Evolutionary conservation across 1,139 yeast species (phyloP).

Genomic region (Sugiyamaella sp.): DNA sequence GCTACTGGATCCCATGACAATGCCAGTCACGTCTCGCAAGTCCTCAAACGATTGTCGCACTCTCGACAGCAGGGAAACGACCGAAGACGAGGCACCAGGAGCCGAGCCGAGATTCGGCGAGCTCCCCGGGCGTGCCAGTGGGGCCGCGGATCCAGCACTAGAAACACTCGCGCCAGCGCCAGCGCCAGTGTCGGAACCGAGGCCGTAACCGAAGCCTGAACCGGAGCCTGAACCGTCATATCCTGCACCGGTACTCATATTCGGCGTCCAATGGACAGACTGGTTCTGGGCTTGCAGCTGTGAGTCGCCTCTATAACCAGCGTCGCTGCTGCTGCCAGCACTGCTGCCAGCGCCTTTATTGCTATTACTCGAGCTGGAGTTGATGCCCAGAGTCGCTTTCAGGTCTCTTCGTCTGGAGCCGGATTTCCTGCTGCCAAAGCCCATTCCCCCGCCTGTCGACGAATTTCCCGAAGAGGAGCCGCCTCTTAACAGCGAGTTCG

Average conservation of each 20-base stretch:
- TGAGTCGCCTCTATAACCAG: not conserved
- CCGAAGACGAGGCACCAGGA: conserved; percentile 18
- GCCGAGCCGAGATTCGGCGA: conserved; percentile 8
- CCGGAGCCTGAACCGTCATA: not conserved
- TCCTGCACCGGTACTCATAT: no score
- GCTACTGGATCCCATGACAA: not conserved
- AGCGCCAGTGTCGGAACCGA: not conserved
- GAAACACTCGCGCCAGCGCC: not conserved
- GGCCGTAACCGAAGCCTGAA: not conserved
- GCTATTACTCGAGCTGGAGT: not conserved
- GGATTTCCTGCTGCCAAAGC: not conserved
- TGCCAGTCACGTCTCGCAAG: conserved; percentile 19
- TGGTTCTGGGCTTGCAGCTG: no score
- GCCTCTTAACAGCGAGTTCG: conserved; percentile 1
- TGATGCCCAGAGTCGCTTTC: not conserved
- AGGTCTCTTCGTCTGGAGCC: not conserved
- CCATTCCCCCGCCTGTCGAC: not conserved
- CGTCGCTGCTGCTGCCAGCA: not conserved
- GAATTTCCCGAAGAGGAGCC: not conserved
- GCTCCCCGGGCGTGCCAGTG: not conserved
- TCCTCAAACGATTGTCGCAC: conserved; percentile 27
- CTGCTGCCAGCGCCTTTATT: not conserved
- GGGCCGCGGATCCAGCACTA: not conserved
- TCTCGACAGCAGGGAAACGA: conserved; percentile 24
- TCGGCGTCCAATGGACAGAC: no score